Base-by-base conservation (phyloP, 192 early-diverging fungal species). In the Backusella tarrabulga region DNA sequence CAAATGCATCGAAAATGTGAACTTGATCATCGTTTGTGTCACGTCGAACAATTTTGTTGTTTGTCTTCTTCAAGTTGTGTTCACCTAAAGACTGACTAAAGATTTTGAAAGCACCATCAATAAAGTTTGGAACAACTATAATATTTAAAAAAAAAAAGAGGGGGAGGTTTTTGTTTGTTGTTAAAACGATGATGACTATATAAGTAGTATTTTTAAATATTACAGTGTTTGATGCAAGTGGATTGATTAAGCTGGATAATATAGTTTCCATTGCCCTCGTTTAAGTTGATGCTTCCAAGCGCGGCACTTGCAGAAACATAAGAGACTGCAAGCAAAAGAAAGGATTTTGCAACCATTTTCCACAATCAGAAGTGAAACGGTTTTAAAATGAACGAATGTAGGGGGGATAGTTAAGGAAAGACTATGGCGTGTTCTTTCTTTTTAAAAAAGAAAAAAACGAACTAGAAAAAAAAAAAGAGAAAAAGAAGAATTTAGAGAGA, bases 1-100 rank as follows among this genome's bases (percentile, higher is more conserved):
- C 70, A 41, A 72, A 77, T 12, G 70, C 70, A 23, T 77, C 76
- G 29, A 77, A 38, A 29, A 77, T 23, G 50, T 77, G 69, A 34
- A 77, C 44, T 15, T 46, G 69, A 4, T 74, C 72, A 35, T 46
- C 14, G 14, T 72, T 41, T 26, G 71, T 72, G 9, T 72, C 71
- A 72, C 41, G 71, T 72, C 41, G 23, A 72, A 72, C 26, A 72
- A 72, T 72, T 72, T 41, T 44, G 21, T 72, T 72, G 4, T 72
- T 56, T 12, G 17, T 72, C 32, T 72, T 71, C 3, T 60, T 34
- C 9, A 75, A 23, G 17, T 72, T 71, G 19, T 15, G 26, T 17
- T n/a, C 54, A 72, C 38, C 71, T 11, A 77, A 34, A 29, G 70
- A 66, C 29, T 50, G 68, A 29, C 34, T 29, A 40, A 40, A 34